These are phyloP conservation scores for Prunus fruticosa DNA, from an alignment of 306 rosid genomes.

Conservation along the genomic window DNA sequence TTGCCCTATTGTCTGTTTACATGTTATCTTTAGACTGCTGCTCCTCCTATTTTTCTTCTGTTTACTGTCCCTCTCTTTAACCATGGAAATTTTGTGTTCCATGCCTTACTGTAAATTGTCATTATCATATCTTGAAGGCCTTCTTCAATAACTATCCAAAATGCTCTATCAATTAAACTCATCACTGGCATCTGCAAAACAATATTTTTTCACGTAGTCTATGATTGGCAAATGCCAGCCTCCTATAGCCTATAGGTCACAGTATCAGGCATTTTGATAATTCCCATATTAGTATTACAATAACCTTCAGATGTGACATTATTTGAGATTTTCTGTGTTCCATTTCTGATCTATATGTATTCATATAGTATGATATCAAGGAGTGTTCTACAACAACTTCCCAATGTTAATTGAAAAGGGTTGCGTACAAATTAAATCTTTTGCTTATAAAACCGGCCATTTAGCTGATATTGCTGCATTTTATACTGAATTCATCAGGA, in stretches of 20 bases:
- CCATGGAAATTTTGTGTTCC: neutral
- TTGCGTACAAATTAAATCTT: neutral
- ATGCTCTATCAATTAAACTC: neutral
- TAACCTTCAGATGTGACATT: neutral
- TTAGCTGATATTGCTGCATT: neutral
- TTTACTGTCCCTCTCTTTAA: neutral
- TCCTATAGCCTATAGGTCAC: too few relatives aligned
- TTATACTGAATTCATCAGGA: slow-evolving; percentile 36
- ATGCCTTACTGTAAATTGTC: neutral
- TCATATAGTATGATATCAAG: neutral
- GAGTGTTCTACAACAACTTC: neutral
- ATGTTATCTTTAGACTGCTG: too few relatives aligned
- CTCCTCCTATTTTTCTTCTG: neutral
- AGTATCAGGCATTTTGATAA: neutral
- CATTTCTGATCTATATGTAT: neutral
- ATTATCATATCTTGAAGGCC: neutral
- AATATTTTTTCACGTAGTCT: neutral
- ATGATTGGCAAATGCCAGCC: neutral
- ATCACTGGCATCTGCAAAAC: neutral
- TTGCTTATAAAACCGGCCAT: slow-evolving; percentile 3
- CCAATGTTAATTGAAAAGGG: neutral
- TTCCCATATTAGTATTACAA: neutral
- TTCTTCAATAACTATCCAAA: neutral
- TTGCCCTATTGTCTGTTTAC: too few relatives aligned
- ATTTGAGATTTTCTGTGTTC: neutral